Evolutionary conservation across 352 stramenopile genomes (phyloP).

Genomic region (Pythium dissotocum): DNA sequence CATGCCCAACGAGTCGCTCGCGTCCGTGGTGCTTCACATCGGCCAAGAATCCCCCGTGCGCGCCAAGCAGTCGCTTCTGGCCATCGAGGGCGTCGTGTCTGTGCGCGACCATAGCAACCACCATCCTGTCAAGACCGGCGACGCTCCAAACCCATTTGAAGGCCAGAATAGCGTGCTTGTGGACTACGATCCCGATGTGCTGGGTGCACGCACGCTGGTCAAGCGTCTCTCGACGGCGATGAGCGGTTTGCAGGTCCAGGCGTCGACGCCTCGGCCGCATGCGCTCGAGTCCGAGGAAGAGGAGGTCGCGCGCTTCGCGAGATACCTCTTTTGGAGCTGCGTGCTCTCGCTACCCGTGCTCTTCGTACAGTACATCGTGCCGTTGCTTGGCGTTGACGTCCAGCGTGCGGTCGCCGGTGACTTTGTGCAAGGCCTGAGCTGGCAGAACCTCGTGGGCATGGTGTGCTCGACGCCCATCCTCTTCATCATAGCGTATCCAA

Average conservation of each 20-base stretch:
- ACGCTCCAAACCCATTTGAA: background rate
- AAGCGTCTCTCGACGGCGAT: conserved; percentile 9
- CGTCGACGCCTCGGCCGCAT: conserved; percentile 47
- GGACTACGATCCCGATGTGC: conserved; percentile 23
- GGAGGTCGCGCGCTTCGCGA: conserved; percentile 46
- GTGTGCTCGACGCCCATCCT: conserved; percentile 70
- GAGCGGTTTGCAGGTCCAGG: conserved; percentile 46
- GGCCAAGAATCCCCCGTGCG: conserved; percentile 28
- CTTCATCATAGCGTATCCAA: conserved; percentile 57
- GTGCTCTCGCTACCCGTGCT: conserved; percentile 57
- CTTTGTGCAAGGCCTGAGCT: conserved; percentile 43
- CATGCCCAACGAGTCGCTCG: conserved; percentile 49
- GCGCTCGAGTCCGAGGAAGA: conserved; percentile 37
- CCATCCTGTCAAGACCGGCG: conserved; percentile 32
- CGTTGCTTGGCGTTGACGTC: conserved; percentile 29
- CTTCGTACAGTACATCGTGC: conserved; percentile 58
- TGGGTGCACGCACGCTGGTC: conserved; percentile 21
- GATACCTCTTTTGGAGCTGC: conserved; percentile 52
- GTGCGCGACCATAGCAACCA: conserved; percentile 40
- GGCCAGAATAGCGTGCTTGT: conserved; percentile 11
- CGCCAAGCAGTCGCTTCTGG: conserved; percentile 30
- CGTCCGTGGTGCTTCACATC: conserved; percentile 56
- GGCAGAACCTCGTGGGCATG: conserved; percentile 52
- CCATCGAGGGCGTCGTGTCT: conserved; percentile 43
- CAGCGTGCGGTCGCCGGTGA: conserved; percentile 31